Evolutionary conservation across 305 asterid species (phyloP).

Genomic region (Fraxinus platypoda): DNA sequence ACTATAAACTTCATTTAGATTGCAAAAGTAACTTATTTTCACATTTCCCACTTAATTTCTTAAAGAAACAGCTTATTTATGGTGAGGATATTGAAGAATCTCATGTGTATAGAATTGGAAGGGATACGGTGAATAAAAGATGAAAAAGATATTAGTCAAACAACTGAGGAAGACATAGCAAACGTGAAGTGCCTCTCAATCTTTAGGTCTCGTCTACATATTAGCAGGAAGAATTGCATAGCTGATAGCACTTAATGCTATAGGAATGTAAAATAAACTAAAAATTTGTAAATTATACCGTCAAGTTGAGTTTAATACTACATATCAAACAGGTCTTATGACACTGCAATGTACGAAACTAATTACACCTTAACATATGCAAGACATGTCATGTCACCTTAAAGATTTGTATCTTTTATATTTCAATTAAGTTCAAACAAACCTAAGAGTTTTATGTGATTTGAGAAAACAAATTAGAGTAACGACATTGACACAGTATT

Average conservation of each 20-base stretch:
- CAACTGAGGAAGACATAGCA: constrained; percentile 10
- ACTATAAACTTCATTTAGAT: background rate
- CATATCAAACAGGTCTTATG: background rate
- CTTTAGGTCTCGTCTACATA: background rate
- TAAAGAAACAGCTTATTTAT: constrained; percentile 16
- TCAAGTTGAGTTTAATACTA: no score
- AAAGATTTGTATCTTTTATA: no score
- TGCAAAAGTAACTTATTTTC: background rate
- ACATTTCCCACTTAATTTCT: background rate
- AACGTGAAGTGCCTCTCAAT: constrained; percentile 7
- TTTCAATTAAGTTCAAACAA: background rate
- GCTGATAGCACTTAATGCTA: no score
- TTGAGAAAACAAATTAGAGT: constrained; percentile 20
- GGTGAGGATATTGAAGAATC: constrained; percentile 17
- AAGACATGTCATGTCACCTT: no score
- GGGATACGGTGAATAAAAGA: background rate
- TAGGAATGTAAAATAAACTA: no score
- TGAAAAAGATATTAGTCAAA: background rate
- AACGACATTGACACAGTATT: constrained; percentile 23
- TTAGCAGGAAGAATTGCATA: background rate
- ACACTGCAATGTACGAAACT: no score
- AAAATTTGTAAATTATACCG: no score
- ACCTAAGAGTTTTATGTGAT: background rate
- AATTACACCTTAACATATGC: no score
- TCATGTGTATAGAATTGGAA: background rate